Percentiles rank a stretch among this genome's conserved stretches.
These are phyloP conservation scores for Naganishia cerealis DNA, from an alignment of 1,284 basidiomycete genomes.

Conservation along the genomic window DNA sequence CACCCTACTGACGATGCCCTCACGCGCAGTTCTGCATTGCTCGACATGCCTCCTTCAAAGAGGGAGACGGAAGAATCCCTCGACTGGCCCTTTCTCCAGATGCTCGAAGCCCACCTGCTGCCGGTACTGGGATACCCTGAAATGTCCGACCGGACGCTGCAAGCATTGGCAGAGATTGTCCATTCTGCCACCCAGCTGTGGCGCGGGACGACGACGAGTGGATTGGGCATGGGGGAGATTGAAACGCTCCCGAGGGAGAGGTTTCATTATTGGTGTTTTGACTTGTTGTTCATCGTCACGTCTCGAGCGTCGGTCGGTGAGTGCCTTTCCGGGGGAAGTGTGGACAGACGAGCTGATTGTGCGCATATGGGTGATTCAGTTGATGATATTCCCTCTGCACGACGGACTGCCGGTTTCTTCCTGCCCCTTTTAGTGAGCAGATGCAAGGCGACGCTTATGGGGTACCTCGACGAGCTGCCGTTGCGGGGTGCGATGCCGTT, in stretches of 20 bases:
- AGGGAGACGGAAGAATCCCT: conserved; percentile 83
- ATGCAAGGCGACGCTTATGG: conserved; percentile 66
- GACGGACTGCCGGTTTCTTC: conserved; percentile 69
- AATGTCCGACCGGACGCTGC: conserved; percentile 72
- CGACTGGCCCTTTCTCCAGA: conserved; percentile 74
- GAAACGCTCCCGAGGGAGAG: conserved; percentile 70
- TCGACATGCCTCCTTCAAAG: conserved; percentile 62
- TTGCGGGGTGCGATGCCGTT: conserved; percentile 74
- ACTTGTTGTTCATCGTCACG: conserved; percentile 65
- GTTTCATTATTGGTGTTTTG: conserved; percentile 92
- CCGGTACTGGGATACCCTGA: conserved; percentile 69
- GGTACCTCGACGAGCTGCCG: conserved; percentile 77
- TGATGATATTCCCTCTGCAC: conserved; percentile 54
- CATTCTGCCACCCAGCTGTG: conserved; percentile 74
- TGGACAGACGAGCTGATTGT: conserved; percentile 7
- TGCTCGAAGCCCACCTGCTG: conserved; percentile 74
- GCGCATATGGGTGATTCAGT: conserved; percentile 55
- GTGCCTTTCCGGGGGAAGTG: not conserved
- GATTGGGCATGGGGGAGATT: conserved; percentile 32
- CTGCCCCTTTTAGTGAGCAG: conserved; percentile 71
- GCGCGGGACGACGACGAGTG: not conserved
- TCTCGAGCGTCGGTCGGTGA: conserved; percentile 21
- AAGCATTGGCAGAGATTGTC: conserved; percentile 69
- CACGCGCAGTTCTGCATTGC: conserved; percentile 49
- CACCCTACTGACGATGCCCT: not conserved